Evolutionary conservation across 225 moss, liverwort and hornwort genomes (phyloP).

Genomic region (Pseudoscleropodium purum): DNA sequence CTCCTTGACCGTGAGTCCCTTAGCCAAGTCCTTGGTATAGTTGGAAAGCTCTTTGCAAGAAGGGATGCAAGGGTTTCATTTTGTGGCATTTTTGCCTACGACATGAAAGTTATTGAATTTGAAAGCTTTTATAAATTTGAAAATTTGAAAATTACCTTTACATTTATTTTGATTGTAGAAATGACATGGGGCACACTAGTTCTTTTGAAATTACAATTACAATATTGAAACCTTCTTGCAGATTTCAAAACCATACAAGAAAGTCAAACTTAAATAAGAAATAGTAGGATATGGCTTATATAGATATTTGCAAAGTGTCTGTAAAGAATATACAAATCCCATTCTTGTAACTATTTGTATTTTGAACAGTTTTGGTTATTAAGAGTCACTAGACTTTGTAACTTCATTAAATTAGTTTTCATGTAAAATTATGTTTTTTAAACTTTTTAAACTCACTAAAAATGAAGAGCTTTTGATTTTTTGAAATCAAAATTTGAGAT

Average conservation of each 20-base stretch:
- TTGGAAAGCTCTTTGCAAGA: too few relatives aligned
- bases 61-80: too few relatives aligned
- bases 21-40: too few relatives aligned
- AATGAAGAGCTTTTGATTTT: neutral
- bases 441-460: too few relatives aligned
- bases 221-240: accelerated
- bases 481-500: neutral
- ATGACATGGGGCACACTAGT: too few relatives aligned
- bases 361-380: neutral
- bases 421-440: neutral
- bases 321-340: neutral
- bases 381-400: neutral
- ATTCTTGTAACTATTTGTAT: neutral
- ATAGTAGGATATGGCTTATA: neutral
- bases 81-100: too few relatives aligned
- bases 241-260: neutral
- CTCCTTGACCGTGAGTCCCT: too few relatives aligned
- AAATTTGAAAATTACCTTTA: too few relatives aligned
- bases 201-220: neutral
- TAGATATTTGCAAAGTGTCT: neutral
- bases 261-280: neutral
- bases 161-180: too few relatives aligned
- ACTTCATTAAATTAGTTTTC: neutral
- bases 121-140: too few relatives aligned
- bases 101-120: too few relatives aligned